phyloP scores from a whole-genome alignment of 2,329 filamentous ascomycete species.

The Rhytidhysteron rufulum region DNA sequence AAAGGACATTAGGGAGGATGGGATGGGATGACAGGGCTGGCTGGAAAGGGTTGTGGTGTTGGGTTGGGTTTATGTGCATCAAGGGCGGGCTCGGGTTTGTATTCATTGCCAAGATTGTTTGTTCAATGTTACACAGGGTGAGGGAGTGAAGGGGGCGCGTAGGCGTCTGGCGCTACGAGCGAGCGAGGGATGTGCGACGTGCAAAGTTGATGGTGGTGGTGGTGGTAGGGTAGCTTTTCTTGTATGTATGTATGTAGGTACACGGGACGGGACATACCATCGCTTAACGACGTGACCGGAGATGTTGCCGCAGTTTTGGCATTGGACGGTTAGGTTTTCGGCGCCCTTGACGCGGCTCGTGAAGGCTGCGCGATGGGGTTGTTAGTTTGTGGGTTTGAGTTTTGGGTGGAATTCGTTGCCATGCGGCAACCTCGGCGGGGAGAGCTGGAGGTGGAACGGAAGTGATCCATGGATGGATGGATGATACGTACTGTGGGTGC shows the following conservation, averaged over 20 bases:
- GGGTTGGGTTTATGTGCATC: no score
- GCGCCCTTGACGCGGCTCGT: slow-evolving; percentile 42
- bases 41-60: no score
- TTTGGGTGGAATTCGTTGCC: not conserved
- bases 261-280: slow-evolving; percentile 40
- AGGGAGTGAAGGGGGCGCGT: no score
- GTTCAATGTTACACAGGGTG: no score
- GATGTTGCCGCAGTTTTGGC: slow-evolving; percentile 52
- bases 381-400: not conserved
- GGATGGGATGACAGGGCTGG: not conserved
- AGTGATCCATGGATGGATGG: not conserved
- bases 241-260: no score
- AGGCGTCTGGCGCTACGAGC: no score
- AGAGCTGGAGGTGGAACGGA: slow-evolving; percentile 3
- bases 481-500: slow-evolving; percentile 42
- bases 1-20: no score
- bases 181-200: no score
- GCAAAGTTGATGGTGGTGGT: no score
- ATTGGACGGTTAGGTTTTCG: slow-evolving; percentile 49
- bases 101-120: no score
- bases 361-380: slow-evolving; percentile 37
- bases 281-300: slow-evolving; percentile 42
- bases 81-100: no score
- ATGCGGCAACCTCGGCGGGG: not conserved
- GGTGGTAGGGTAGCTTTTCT: no score